Conservation (phyloP, 1,139 yeast species). For the Suhomyces ambrosiae region DNA sequence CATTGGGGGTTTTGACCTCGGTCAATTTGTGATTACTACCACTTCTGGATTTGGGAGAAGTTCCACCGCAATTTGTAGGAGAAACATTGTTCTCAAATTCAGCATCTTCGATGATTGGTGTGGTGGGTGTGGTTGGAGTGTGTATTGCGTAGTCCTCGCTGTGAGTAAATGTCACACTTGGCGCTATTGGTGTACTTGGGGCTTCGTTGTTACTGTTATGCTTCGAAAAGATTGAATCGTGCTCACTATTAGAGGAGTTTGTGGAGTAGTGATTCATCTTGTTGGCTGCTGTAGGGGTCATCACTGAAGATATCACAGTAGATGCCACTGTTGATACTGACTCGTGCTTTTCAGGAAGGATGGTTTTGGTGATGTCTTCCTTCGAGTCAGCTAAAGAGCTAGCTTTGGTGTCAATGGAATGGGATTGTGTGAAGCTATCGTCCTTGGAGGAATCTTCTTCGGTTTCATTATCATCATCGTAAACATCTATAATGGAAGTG, state of each 20-base stretch:
- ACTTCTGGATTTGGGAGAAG: slow-evolving; percentile 4
- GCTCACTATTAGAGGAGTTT: slow-evolving; percentile 17
- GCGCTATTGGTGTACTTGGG: slow-evolving; percentile 8
- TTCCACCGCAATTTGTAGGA: slow-evolving; percentile 2
- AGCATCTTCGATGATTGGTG: slow-evolving; percentile 23
- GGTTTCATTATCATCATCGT: slow-evolving; percentile 17
- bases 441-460: slow-evolving; percentile 8
- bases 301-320: slow-evolving; percentile 1
- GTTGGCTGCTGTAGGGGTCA: slow-evolving; percentile 4
- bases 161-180: slow-evolving; percentile 1
- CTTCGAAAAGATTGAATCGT: slow-evolving; percentile 20
- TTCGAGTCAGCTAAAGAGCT: slow-evolving; percentile 8
- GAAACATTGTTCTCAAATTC: slow-evolving; percentile 13
- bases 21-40: neutral
- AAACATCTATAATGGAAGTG: slow-evolving; percentile 21
- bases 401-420: slow-evolving; percentile 13
- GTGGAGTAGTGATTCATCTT: slow-evolving; percentile 12
- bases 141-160: slow-evolving; percentile 9
- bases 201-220: slow-evolving; percentile 4
- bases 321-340: slow-evolving; percentile 8
- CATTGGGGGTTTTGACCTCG: slow-evolving; percentile 4
- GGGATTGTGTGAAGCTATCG: slow-evolving; percentile 2
- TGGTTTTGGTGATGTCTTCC: neutral
- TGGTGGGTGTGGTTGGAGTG: slow-evolving; percentile 22
- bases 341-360: slow-evolving; percentile 3